Evolutionary conservation across 306 rosid species (phyloP), one percentile per base, ranked within the genome.

Genomic region (Rubus parviflorus): DNA sequence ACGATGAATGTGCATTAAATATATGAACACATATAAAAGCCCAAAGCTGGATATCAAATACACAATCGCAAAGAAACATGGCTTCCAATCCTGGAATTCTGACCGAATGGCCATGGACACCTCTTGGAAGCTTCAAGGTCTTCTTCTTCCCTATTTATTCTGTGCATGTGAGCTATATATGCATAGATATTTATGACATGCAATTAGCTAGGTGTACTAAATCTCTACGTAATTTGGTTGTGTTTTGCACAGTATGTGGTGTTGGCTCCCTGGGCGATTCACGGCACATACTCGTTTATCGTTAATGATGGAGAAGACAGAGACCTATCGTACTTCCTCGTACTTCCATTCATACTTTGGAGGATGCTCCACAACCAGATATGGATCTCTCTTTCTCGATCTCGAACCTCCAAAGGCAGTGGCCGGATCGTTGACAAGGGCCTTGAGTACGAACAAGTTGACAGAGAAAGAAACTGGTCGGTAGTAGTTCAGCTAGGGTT

Each of bases 351-450:
- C 4, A 8, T 90, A 63, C 13, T 90, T 65, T 41, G 83, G 81
- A 86, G 94, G 25, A 73, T 83, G 83, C 68, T 88, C 0, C 94
- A 90, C 63, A 85, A 84, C 56, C 94, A 90, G 84, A 7, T 88
- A 23, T 90, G 94, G 94, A 86, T 84, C 56, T 25, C 88, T 48
- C 60, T 88, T 17, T 86, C 94, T 69, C 94, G 94, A 12, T 70
- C 84, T 17, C 72, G 46, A 76, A 88, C 85, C 5, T 78, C 92
- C 43, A 90, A 83, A 74, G 94, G 94, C 16, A 76, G 68, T 0
- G 35, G 57, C 10, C 81, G 89, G 72, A 90, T 90, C 16, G 76
- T 87, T 0, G 94, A 90, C 77, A 82, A 53, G 25, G 77, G 74
- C 25, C 37, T 82, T 4, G 83, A 82, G 17, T 82, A 78, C 42